These are phyloP conservation scores for Strigomonas galati DNA, from an alignment of 208 protist species.

Conservation along the genomic window DNA sequence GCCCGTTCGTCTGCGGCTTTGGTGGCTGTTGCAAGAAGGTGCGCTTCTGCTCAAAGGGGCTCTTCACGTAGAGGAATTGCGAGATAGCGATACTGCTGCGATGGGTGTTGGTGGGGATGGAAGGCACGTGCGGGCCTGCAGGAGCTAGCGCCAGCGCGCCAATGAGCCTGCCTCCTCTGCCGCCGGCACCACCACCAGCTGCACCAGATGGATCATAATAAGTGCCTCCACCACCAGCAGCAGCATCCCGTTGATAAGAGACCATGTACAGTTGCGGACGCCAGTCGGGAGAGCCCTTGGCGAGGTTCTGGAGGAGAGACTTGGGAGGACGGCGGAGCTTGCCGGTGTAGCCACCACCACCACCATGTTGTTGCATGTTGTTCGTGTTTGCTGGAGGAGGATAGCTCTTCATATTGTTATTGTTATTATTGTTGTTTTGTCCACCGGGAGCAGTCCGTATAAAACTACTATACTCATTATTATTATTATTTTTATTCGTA, in stretches of 20 bases:
- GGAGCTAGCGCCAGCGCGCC: too few relatives aligned
- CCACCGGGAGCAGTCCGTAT: too few relatives aligned
- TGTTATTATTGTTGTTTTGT: neutral
- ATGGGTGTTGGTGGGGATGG: neutral
- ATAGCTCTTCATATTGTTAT: neutral
- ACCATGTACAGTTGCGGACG: neutral
- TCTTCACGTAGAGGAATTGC: neutral
- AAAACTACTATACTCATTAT: neutral
- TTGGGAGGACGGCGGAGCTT: neutral
- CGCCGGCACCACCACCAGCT: too few relatives aligned
- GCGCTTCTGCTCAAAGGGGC: neutral
- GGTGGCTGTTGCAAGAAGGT: too few relatives aligned
- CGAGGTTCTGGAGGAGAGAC: neutral
- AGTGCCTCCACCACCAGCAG: too few relatives aligned
- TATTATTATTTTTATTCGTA: conserved; percentile 11
- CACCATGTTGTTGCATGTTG: neutral
- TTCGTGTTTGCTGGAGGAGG: neutral
- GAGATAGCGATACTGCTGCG: neutral
- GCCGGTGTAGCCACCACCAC: neutral
- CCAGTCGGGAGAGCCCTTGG: neutral
- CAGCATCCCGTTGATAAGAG: neutral
- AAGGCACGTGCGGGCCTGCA: neutral
- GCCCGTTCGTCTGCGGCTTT: too few relatives aligned
- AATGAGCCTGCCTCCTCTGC: too few relatives aligned
- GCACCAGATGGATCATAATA: too few relatives aligned